A percentile compares a stretch with the other conserved stretches of the same genome.
Evolutionary conservation across 108 stramenopile genomes (phyloP).

Genomic region (Pseudonitzschia multiseries): DNA sequence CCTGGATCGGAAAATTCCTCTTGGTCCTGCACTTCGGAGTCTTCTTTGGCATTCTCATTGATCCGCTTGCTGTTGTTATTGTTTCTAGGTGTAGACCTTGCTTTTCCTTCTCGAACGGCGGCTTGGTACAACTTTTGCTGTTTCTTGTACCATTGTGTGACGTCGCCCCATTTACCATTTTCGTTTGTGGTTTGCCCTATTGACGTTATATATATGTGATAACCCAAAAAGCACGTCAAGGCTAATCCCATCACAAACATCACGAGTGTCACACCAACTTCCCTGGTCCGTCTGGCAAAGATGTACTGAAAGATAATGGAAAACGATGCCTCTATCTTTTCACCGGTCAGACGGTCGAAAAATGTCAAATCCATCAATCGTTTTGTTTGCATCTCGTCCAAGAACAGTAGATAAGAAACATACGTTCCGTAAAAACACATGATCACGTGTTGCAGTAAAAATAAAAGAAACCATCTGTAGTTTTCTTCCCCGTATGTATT

Average conservation of each 20-base stretch:
- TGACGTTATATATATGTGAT: constrained; percentile 56
- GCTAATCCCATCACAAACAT: constrained; percentile 67
- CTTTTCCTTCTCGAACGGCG: constrained; percentile 52
- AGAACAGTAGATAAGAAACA: constrained; percentile 36
- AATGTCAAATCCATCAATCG: constrained; percentile 67
- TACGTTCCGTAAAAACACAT: constrained; percentile 81
- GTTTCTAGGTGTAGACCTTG: not conserved
- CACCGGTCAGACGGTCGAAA: constrained; percentile 66
- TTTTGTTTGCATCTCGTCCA: constrained; percentile 54
- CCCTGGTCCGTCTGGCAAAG: constrained; percentile 40
- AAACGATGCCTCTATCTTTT: constrained; percentile 48
- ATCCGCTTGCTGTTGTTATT: constrained; percentile 5
- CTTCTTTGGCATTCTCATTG: constrained; percentile 53
- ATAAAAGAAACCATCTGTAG: constrained; percentile 85
- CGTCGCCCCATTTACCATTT: constrained; percentile 75
- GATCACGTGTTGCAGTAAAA: constrained; percentile 67
- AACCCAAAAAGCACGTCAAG: constrained; percentile 55
- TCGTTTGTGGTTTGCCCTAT: constrained; percentile 87
- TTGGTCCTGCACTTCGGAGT: not conserved
- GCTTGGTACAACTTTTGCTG: constrained; percentile 52
- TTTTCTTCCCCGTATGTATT: constrained; percentile 89
- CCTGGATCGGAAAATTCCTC: constrained; percentile 65
- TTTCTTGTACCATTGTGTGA: constrained; percentile 67
- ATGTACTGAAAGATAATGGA: constrained; percentile 65
- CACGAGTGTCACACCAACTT: constrained; percentile 38